phyloP scores from a whole-genome alignment of 2,329 filamentous ascomycete genomes.

The Fusarium anguioides region DNA sequence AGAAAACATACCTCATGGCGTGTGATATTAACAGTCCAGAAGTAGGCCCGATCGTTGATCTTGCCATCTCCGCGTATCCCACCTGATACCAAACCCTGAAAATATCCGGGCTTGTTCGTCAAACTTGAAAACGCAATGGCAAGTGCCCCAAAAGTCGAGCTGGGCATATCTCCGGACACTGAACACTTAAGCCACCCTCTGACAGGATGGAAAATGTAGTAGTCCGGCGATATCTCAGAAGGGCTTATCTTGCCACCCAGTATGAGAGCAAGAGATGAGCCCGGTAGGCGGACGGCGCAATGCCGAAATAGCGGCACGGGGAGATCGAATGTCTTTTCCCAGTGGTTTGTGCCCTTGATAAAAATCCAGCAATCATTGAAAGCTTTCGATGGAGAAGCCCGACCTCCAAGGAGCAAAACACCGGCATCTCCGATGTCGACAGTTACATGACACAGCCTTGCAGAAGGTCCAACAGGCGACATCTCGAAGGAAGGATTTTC shows the following conservation, averaged over 20 bases:
- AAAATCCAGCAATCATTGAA: conserved; percentile 82
- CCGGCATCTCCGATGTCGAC: conserved; percentile 70
- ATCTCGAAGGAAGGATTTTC: conserved; percentile 41
- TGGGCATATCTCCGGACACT: conserved; percentile 49
- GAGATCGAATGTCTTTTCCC: conserved; percentile 74
- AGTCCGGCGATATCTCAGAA: conserved; percentile 60
- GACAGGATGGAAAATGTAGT: conserved; percentile 62
- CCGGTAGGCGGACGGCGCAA: conserved; percentile 64
- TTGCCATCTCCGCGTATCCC: conserved; percentile 75
- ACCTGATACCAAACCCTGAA: conserved; percentile 74
- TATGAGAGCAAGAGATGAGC: conserved; percentile 65
- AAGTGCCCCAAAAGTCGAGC: conserved; percentile 58
- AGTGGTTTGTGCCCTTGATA: conserved; percentile 62
- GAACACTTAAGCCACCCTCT: conserved; percentile 61
- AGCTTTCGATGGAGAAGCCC: conserved; percentile 77
- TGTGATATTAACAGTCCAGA: conserved; percentile 68
- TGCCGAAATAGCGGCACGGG: conserved; percentile 81
- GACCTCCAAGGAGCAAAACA: conserved; percentile 78
- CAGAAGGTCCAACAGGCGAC: conserved; percentile 46
- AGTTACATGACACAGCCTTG: conserved; percentile 79
- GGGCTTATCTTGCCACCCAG: conserved; percentile 70
- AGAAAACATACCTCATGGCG: conserved; percentile 50
- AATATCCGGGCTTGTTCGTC: conserved; percentile 45
- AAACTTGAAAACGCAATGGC: conserved; percentile 48
- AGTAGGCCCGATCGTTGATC: conserved; percentile 71